Percentiles rank a stretch among this genome's conserved stretches.
These are phyloP conservation scores for Cantharellus cinnabarinus DNA, from an alignment of 768 basidiomycete species.

Conservation along the genomic window DNA sequence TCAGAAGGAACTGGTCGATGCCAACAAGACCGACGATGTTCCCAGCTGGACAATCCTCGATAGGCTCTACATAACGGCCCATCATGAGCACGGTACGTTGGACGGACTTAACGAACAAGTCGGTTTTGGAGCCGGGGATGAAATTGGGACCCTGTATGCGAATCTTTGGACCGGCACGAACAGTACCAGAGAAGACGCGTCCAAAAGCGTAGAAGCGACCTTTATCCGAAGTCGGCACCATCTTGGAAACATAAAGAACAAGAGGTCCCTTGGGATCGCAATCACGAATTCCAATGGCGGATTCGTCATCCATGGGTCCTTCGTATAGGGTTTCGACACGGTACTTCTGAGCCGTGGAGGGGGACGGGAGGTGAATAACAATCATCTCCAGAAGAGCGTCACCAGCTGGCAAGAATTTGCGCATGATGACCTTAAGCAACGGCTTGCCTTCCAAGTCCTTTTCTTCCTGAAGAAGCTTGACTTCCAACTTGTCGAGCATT, in stretches of 20 bases:
- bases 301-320: conserved; percentile 99
- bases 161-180: conserved; percentile 91
- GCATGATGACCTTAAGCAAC: conserved; percentile 94
- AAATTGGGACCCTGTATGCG: conserved; percentile 99
- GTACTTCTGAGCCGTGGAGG: conserved; percentile 90
- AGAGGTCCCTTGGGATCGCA: conserved; percentile 94
- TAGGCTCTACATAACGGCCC: conserved; percentile 96
- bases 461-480: conserved; percentile 75
- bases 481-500: conserved; percentile 92
- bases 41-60: conserved; percentile 97
- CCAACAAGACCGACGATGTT: conserved; percentile 99
- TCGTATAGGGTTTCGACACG: conserved; percentile 99
- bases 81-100: conserved; percentile 99
- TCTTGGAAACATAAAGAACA: conserved; percentile 97
- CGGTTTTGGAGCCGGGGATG: conserved; percentile 94
- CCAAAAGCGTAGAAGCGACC: conserved; percentile 99
- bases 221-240: conserved; percentile 99
- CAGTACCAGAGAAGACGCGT: conserved; percentile 98
- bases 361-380: conserved; percentile 96
- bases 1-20: conserved; percentile 99
- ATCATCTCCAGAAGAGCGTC: conserved; percentile 99
- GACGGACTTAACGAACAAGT: conserved; percentile 91
- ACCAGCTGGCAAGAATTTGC: conserved; percentile 98
- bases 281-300: conserved; percentile 93
- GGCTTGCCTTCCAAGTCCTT: conserved; percentile 87